These are phyloP conservation scores for Astrothelium subdiscretum DNA, from an alignment of 495 filamentous ascomycete genomes.

Conservation along the genomic window DNA sequence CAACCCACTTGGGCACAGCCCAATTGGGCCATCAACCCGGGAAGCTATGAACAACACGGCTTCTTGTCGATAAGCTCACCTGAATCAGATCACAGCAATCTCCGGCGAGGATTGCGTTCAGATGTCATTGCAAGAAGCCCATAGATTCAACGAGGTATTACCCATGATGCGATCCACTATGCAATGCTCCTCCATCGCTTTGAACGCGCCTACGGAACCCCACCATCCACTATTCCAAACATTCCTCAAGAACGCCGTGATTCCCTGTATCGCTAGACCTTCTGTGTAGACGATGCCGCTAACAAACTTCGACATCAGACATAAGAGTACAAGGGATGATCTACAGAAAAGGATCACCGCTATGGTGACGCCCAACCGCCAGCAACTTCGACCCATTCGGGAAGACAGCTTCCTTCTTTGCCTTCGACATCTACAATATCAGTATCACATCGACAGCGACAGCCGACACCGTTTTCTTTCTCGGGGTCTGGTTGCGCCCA, in stretches of 20 bases:
- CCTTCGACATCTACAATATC: constrained; percentile 96
- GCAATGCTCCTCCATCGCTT: neutral
- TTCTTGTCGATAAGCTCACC: neutral
- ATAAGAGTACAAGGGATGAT: neutral
- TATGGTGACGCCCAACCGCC: constrained; percentile 81
- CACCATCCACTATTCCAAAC: neutral
- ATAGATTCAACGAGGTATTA: neutral
- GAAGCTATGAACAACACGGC: too few species aligned
- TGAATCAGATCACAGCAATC: neutral
- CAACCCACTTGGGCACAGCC: too few species aligned
- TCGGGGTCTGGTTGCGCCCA: constrained; percentile 79
- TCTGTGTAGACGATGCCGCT: neutral
- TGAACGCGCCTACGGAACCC: neutral
- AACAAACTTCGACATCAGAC: neutral
- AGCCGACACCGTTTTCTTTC: constrained; percentile 95
- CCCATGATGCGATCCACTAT: neutral
- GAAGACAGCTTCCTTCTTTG: constrained; percentile 87
- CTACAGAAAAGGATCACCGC: neutral
- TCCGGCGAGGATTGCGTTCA: neutral
- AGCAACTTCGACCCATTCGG: constrained; percentile 96
- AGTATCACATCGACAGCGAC: constrained; percentile 94
- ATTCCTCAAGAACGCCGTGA: neutral
- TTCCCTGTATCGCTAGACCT: neutral
- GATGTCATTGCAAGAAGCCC: neutral
- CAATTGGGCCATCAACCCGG: neutral